Conservation (phyloP, 129 eudicot genomes). For the Silybum marianum region DNA sequence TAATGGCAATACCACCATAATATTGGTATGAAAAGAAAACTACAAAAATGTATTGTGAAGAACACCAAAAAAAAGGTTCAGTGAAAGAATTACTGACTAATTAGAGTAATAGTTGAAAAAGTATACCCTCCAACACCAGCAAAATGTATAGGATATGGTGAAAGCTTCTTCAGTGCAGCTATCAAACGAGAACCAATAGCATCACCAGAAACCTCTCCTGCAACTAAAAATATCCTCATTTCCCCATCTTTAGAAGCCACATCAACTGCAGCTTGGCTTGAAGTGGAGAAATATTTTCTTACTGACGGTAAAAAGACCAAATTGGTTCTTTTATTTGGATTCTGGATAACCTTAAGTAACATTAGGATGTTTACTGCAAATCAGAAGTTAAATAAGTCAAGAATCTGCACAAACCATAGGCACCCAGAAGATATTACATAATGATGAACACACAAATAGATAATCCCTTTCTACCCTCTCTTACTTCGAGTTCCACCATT, state of each 20-base stretch:
- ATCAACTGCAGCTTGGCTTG: slow-evolving; percentile 53
- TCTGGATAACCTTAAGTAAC: slow-evolving; percentile 33
- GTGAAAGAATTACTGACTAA: background rate
- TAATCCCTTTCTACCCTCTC: background rate
- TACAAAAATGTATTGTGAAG: background rate
- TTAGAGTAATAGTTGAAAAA: background rate
- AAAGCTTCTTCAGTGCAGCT: slow-evolving; percentile 63
- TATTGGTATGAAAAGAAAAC: background rate
- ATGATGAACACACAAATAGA: background rate
- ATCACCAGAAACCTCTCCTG: slow-evolving; percentile 98
- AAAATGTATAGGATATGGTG: slow-evolving; percentile 72
- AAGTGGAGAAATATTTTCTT: slow-evolving; percentile 49
- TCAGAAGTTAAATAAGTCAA: slow-evolving; percentile 10
- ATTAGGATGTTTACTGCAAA: slow-evolving; percentile 39
- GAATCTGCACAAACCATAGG: slow-evolving; percentile 11
- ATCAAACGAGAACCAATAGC: slow-evolving; percentile 71
- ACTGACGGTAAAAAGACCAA: slow-evolving; percentile 6
- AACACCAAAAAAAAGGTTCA: background rate
- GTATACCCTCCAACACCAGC: slow-evolving; percentile 87
- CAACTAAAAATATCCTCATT: slow-evolving; percentile 85
- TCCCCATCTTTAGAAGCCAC: slow-evolving; percentile 82
- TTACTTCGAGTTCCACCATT: background rate
- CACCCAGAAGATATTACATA: background rate
- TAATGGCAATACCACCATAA: background rate
- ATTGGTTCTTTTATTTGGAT: slow-evolving; percentile 24